phyloP scores from a whole-genome alignment of 2,329 filamentous ascomycete species.

The Metarhizium humberi region DNA sequence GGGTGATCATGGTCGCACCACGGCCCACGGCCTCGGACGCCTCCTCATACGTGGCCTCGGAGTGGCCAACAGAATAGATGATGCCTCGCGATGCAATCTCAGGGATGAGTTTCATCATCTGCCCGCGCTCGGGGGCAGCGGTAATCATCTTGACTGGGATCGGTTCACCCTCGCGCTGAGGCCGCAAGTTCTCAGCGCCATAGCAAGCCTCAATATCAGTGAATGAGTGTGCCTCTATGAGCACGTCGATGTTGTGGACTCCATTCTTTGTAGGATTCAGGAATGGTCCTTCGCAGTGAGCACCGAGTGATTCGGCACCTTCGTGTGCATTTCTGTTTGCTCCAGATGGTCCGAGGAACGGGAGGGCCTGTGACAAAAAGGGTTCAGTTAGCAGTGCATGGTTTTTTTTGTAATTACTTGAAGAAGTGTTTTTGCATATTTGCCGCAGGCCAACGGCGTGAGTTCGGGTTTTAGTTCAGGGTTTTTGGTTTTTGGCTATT shows the following conservation, averaged over 20 bases:
- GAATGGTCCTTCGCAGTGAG: constrained; percentile 88
- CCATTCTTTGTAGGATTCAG: constrained; percentile 76
- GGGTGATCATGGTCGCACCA: constrained; percentile 83
- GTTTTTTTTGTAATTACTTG: not conserved
- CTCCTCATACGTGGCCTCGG: constrained; percentile 78
- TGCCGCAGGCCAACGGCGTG: too few species aligned
- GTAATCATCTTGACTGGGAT: constrained; percentile 69
- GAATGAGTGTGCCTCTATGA: constrained; percentile 55
- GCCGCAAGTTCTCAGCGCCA: constrained; percentile 56
- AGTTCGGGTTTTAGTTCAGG: too few species aligned
- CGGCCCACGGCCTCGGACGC: constrained; percentile 61
- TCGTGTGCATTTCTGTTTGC: constrained; percentile 47
- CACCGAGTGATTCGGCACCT: constrained; percentile 80
- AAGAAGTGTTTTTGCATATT: too few species aligned
- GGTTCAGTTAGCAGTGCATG: not conserved
- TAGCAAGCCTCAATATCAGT: constrained; percentile 63
- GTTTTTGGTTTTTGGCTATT: not conserved
- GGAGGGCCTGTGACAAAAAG: constrained; percentile 46
- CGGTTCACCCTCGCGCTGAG: constrained; percentile 22
- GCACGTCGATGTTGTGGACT: constrained; percentile 67
- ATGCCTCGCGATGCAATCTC: constrained; percentile 57
- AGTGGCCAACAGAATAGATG: constrained; percentile 74
- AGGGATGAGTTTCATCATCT: constrained; percentile 60
- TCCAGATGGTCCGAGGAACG: constrained; percentile 67
- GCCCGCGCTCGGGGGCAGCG: constrained; percentile 70